A percentile compares a stretch with the other conserved stretches of the same genome.
phyloP scores from a whole-genome alignment of 2,329 filamentous ascomycete species.

The Xylaria hypoxylon region DNA sequence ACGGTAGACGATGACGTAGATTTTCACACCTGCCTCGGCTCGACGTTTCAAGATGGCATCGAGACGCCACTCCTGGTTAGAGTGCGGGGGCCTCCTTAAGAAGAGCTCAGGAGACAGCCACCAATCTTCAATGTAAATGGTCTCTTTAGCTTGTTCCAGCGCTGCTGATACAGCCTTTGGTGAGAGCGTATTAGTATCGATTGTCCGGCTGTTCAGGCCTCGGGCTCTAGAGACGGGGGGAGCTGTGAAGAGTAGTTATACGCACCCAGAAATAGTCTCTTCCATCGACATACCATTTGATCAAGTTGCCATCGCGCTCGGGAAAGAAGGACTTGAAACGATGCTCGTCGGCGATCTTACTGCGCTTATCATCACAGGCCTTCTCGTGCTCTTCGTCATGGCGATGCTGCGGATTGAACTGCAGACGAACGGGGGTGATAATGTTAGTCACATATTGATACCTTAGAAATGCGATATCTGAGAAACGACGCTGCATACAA shows the following conservation, averaged over 20 bases:
- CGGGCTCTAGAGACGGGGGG: neutral
- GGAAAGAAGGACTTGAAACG: constrained; percentile 94
- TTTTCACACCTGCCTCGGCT: constrained; percentile 93
- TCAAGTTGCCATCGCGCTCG: constrained; percentile 82
- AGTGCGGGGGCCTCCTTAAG: constrained; percentile 83
- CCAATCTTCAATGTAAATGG: constrained; percentile 97
- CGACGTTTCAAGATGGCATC: constrained; percentile 88
- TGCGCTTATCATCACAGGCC: constrained; percentile 82
- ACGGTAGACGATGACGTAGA: constrained; percentile 92
- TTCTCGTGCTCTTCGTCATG: constrained; percentile 95
- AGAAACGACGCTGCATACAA: constrained; percentile 58
- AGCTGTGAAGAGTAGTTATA: neutral
- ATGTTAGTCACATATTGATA: constrained; percentile 29
- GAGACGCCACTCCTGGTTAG: constrained; percentile 85
- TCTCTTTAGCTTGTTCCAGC: constrained; percentile 89
- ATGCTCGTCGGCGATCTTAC: constrained; percentile 76
- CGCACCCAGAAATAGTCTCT: constrained; percentile 88
- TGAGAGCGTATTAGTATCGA: constrained; percentile 18
- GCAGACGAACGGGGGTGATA: neutral
- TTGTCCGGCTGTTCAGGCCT: neutral
- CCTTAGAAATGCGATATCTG: neutral
- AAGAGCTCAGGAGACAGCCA: constrained; percentile 94
- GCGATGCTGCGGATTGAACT: constrained; percentile 88
- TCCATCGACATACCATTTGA: constrained; percentile 98
- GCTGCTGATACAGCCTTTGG: constrained; percentile 80